These are phyloP conservation scores for Mrakia blollopis DNA, from an alignment of 768 basidiomycete species.

Conservation along the genomic window DNA sequence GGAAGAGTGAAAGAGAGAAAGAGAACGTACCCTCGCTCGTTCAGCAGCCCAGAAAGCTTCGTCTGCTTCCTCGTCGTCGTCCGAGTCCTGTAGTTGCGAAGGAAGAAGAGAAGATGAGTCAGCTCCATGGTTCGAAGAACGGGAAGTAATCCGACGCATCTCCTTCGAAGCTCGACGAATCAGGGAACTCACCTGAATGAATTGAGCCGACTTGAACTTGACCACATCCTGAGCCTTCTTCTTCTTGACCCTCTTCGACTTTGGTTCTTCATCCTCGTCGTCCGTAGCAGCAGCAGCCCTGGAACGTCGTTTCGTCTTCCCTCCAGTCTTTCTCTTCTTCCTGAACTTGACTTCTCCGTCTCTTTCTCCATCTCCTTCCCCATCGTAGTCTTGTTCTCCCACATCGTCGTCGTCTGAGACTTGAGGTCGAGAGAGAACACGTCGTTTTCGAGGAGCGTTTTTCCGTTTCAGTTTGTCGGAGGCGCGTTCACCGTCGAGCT, in stretches of 20 bases:
- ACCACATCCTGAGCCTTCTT: conserved; percentile 3
- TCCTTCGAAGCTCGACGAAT: not conserved
- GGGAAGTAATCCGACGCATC: not conserved
- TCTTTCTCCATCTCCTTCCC: conserved; percentile 25
- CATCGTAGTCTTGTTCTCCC: conserved; percentile 41
- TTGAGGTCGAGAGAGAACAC: not conserved
- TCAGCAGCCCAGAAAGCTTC: conserved; percentile 13
- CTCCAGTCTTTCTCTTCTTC: not conserved
- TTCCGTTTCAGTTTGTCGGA: conserved; percentile 61
- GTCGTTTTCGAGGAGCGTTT: conserved; percentile 48
- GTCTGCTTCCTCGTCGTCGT: conserved; percentile 10
- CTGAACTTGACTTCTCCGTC: not conserved
- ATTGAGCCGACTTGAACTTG: conserved; percentile 12
- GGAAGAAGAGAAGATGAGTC: not conserved
- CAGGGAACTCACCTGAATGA: conserved; percentile 11
- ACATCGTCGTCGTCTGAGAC: conserved; percentile 15
- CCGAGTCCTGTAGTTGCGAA: conserved; percentile 3
- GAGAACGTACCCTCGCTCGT: not conserved
- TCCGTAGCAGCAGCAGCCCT: not conserved
- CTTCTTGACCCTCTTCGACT: conserved; percentile 1
- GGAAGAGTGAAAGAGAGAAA: not conserved
- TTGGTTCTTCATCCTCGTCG: not conserved
- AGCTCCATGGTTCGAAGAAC: not conserved
- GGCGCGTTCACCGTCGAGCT: conserved; percentile 67
- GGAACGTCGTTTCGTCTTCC: not conserved